These are phyloP conservation scores for Capsicum chinense DNA, from an alignment of 257 asterid species.

Conservation along the genomic window DNA sequence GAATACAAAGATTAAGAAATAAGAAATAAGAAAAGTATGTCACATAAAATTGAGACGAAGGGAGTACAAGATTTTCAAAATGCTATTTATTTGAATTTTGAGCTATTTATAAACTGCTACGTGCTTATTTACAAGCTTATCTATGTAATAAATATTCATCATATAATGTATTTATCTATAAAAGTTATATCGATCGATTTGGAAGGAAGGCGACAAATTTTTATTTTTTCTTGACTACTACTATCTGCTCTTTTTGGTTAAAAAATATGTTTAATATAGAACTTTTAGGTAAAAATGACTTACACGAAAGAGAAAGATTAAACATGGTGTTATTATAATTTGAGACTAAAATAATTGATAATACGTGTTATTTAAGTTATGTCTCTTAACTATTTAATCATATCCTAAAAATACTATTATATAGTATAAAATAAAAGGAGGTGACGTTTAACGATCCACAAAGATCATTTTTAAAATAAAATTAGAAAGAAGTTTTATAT, in stretches of 20 bases:
- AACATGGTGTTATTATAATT: not conserved
- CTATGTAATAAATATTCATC: too few species aligned
- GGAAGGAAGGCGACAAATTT: not conserved
- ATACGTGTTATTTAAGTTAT: not conserved
- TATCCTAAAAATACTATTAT: not conserved
- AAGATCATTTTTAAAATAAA: too few species aligned
- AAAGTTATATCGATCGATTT: not conserved
- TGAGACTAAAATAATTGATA: not conserved
- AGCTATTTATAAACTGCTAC: too few species aligned
- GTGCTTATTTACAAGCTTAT: too few species aligned
- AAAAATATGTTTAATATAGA: too few species aligned
- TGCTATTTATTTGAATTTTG: too few species aligned
- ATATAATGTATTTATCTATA: not conserved
- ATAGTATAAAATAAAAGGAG: not conserved
- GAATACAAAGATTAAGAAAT: too few species aligned
- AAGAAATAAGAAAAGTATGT: too few species aligned
- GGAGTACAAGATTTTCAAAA: not conserved
- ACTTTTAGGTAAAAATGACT: not conserved
- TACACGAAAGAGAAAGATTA: not conserved
- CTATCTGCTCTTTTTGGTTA: not conserved
- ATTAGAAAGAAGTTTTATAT: not conserved
- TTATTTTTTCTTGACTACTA: not conserved
- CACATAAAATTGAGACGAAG: too few species aligned
- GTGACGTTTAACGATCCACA: not conserved
- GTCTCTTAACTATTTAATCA: not conserved